phyloP scores from a whole-genome alignment of 2,329 filamentous ascomycete species.

The Aspergillus caelatus region DNA sequence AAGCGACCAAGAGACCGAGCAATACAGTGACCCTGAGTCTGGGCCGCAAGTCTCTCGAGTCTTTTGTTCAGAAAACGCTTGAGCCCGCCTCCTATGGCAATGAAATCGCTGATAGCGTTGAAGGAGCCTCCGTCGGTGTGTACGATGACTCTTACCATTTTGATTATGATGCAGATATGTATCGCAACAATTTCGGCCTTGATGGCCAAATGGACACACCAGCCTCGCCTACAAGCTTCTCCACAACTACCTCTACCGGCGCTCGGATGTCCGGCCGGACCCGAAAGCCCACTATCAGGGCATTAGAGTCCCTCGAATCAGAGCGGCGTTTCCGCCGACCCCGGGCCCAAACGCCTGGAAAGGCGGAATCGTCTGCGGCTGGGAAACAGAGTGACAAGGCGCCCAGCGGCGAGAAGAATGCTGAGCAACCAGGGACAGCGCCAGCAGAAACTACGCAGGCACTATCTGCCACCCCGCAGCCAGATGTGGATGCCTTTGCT shows the following conservation, averaged over 20 bases:
- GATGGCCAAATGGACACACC: conserved; percentile 24
- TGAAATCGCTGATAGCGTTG: conserved; percentile 15
- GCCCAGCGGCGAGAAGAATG: background rate
- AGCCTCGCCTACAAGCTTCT: conserved; percentile 23
- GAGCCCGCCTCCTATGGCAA: conserved; percentile 4
- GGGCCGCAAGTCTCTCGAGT: conserved; percentile 19
- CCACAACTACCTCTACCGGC: conserved; percentile 20
- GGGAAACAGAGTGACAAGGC: background rate
- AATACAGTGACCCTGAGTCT: conserved; percentile 20
- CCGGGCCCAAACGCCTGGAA: conserved; percentile 16
- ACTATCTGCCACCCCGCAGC: background rate
- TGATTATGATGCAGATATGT: conserved; percentile 26
- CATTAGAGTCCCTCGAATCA: conserved; percentile 23
- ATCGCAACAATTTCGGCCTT: conserved; percentile 24
- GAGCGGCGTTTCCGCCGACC: conserved; percentile 22
- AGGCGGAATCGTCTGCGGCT: conserved; percentile 3
- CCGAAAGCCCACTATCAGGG: conserved; percentile 26
- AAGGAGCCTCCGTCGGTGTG: conserved; percentile 14
- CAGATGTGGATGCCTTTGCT: conserved; percentile 12
- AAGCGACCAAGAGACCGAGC: conserved; percentile 4
- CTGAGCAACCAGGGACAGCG: background rate
- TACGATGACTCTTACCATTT: conserved; percentile 22
- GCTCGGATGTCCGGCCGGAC: conserved; percentile 21
- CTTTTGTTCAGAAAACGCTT: conserved; percentile 5
- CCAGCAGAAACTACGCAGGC: background rate